Evolutionary conservation across 139 green algal genomes (phyloP).

Genomic region (Prasinococcaceae sp.): DNA sequence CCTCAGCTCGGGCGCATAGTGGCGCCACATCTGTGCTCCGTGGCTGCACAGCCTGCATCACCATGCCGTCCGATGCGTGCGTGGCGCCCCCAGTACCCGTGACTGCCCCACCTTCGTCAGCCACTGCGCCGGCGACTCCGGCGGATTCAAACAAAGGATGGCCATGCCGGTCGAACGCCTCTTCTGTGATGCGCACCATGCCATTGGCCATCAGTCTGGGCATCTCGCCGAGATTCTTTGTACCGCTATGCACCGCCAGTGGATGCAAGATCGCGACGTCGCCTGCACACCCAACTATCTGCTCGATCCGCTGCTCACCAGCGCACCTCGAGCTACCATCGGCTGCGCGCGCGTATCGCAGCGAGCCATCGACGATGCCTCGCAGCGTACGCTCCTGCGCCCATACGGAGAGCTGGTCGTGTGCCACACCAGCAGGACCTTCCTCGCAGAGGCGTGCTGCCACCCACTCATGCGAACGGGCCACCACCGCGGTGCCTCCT

Average conservation of each 20-base stretch:
- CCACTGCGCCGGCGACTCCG: too few relatives aligned
- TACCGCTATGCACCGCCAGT: constrained; percentile 8
- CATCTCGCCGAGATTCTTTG: not conserved
- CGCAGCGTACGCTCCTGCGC: not conserved
- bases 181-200: constrained; percentile 1
- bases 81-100: too few relatives aligned
- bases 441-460: not conserved
- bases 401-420: constrained; percentile 3
- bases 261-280: constrained; percentile 4
- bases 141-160: not conserved
- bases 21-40: too few relatives aligned
- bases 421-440: not conserved
- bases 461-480: constrained; percentile 5
- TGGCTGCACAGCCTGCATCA: too few relatives aligned
- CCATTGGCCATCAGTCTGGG: constrained; percentile 6
- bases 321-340: not conserved
- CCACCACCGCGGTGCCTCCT: constrained; percentile 8
- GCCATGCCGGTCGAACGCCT: not conserved
- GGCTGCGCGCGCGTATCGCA: not conserved
- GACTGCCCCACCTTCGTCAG: too few relatives aligned
- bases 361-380: not conserved
- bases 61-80: too few relatives aligned
- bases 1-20: too few relatives aligned
- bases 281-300: not conserved
- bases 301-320: constrained; percentile 1